Evolutionary conservation across 495 filamentous ascomycete species (phyloP), one percentile per base, ranked within the genome.

Genomic region (Beverwykella pulmonaria): DNA sequence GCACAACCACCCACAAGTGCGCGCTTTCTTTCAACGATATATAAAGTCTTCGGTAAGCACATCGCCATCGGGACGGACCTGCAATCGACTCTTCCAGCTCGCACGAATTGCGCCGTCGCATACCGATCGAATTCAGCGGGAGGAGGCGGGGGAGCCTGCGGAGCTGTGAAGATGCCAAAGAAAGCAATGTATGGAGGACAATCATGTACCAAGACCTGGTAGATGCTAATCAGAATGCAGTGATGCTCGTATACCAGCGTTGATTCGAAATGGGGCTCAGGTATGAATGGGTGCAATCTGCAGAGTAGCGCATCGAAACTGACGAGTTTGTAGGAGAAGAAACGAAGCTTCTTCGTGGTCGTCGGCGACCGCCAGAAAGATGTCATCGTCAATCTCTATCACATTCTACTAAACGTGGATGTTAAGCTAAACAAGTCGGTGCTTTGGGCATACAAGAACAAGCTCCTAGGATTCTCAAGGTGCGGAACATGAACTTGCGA

Each of bases 391-490:
- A 87, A 97, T 74, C 82, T 99, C 36, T 92, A 98, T 78, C 92
- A 93, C 72, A 95, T 99, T 71, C 88, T 97, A 80, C 91, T 92
- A 52, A 88, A 85, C 69, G 87, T 88, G 72, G 91, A 97, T 74
- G 83, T 97, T 65, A 96, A 94, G 78, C 88, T 94, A 75, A 98
- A 97, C 80, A 98, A 97, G 77, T 93, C 89, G 12, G 92, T 99
- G 2, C 81, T 99, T 17, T 99, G 95, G 95, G 93, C 95, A n/a
- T 99, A 99, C 80, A 97, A 98, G 79, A 95, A 96, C 76, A 93
- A 98, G 75, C 84, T 99, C 1, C 81, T 99, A 30, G 92, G 92
- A 29, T 98, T 98, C 77, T 94, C 91, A 12, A 85, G 82, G 79
- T 85, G 32, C 34, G 68, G n/a, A 53, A 17, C 49, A 26, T 19